phyloP scores from a whole-genome alignment of 2,329 filamentous ascomycete species.

The Orbilia blumenaviensis region DNA sequence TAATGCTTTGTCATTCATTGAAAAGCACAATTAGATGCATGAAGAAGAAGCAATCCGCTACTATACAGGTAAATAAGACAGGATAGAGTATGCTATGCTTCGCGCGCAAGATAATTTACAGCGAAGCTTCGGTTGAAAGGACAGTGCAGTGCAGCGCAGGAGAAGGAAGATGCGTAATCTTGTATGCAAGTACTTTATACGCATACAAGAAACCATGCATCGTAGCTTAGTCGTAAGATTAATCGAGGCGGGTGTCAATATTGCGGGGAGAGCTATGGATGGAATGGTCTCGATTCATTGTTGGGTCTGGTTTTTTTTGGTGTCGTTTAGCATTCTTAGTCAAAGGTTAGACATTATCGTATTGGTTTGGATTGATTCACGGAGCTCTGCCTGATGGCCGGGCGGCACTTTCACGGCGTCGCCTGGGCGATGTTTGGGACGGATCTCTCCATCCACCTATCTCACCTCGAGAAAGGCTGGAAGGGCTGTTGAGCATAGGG shows the following conservation, averaged over 20 bases:
- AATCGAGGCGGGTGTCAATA: neutral
- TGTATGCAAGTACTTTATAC: neutral
- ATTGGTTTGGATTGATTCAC: too few relatives aligned
- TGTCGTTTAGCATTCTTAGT: conserved; percentile 1
- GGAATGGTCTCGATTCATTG: neutral
- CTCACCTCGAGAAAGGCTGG: too few relatives aligned
- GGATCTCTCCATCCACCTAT: neutral
- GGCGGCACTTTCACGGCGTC: too few relatives aligned
- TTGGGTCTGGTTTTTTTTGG: neutral
- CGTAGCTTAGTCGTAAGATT: neutral
- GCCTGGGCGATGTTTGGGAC: neutral
- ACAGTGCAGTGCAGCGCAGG: neutral
- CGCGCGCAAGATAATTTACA: conserved; percentile 2
- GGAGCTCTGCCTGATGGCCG: too few relatives aligned
- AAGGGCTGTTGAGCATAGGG: conserved; percentile 32
- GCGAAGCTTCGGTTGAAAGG: neutral
- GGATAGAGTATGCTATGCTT: neutral
- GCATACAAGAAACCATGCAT: neutral
- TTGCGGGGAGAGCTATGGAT: too few relatives aligned
- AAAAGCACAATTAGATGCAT: conserved; percentile 16
- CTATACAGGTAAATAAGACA: conserved; percentile 27
- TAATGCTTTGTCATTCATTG: conserved; percentile 26
- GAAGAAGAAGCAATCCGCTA: conserved; percentile 30
- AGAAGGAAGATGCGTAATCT: neutral
- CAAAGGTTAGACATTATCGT: neutral